These are phyloP conservation scores for Paraleonurus japonicus DNA, from an alignment of 257 asterid genomes.

Conservation along the genomic window DNA sequence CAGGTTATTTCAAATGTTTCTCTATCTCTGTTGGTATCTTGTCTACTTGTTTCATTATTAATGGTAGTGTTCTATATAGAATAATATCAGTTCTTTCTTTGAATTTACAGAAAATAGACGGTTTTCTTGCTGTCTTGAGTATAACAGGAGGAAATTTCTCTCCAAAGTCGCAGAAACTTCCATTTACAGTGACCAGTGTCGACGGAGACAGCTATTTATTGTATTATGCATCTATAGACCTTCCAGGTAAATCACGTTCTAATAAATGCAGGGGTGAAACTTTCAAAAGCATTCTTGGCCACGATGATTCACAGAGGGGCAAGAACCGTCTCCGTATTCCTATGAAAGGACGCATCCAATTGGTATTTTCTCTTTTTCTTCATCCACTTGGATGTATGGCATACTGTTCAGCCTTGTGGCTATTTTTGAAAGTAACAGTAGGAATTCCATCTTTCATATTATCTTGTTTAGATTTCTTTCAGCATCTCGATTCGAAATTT, in stretches of 20 bases:
- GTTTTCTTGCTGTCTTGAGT: constrained; percentile 78
- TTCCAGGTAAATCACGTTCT: constrained; percentile 46
- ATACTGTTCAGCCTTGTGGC: neutral
- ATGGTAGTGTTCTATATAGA: neutral
- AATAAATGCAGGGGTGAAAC: constrained; percentile 36
- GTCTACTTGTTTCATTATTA: constrained; percentile 1
- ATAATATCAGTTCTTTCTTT: constrained; percentile 22
- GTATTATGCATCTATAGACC: constrained; percentile 66
- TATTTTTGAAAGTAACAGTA: neutral
- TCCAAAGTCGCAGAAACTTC: constrained; percentile 75
- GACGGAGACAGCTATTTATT: constrained; percentile 70
- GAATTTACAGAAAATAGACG: constrained; percentile 59
- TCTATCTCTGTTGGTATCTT: constrained; percentile 5
- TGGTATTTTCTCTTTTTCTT: constrained; percentile 47
- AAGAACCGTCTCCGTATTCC: constrained; percentile 66
- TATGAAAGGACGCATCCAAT: constrained; percentile 74
- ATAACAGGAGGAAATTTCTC: constrained; percentile 70
- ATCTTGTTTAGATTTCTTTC: neutral
- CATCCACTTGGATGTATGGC: constrained; percentile 9
- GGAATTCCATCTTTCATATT: neutral
- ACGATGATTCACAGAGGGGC: constrained; percentile 35
- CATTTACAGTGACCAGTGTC: constrained; percentile 70
- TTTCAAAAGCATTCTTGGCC: constrained; percentile 33
- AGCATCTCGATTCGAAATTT: neutral
- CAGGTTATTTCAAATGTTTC: constrained; percentile 48